phyloP scores from a whole-genome alignment of 805 yeast species.

The Isabelozyma rhagii region DNA sequence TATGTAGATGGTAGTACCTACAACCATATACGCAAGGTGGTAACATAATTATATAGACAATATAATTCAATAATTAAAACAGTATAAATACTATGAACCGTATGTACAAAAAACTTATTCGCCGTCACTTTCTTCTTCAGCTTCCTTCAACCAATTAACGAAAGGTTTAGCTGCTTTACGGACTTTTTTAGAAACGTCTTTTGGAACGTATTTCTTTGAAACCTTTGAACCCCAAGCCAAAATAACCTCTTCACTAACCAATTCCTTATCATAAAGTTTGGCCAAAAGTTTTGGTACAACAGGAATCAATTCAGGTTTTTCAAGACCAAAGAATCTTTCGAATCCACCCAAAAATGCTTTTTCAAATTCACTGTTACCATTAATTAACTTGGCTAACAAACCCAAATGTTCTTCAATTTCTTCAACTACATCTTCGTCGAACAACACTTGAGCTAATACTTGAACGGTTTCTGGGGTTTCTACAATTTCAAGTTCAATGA shows the following conservation, averaged over 20 bases:
- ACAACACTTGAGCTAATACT: conserved; percentile 88
- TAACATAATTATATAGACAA: too few relatives aligned
- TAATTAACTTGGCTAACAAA: conserved; percentile 72
- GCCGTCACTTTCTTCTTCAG: conserved; percentile 59
- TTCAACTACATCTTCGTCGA: conserved; percentile 69
- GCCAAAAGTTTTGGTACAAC: conserved; percentile 78
- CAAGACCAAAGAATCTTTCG: conserved; percentile 87
- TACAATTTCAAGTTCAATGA: conserved; percentile 70
- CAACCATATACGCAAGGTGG: too few relatives aligned
- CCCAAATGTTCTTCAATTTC: conserved; percentile 80
- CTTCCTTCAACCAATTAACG: conserved; percentile 90
- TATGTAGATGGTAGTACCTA: too few relatives aligned
- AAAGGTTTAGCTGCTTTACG: conserved; percentile 96
- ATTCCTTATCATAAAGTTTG: conserved; percentile 77
- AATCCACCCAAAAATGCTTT: conserved; percentile 92
- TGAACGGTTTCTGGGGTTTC: conserved; percentile 76
- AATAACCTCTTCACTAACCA: conserved; percentile 79
- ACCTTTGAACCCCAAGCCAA: conserved; percentile 86
- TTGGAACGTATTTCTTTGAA: conserved; percentile 89
- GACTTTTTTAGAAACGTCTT: conserved; percentile 87
- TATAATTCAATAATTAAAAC: background rate
- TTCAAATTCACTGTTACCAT: conserved; percentile 63
- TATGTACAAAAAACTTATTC: conserved; percentile 33
- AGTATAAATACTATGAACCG: background rate
- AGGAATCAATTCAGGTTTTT: conserved; percentile 65